phyloP scores from a whole-genome alignment of 495 filamentous ascomycete species.

The Sphaerosporella brunnea region DNA sequence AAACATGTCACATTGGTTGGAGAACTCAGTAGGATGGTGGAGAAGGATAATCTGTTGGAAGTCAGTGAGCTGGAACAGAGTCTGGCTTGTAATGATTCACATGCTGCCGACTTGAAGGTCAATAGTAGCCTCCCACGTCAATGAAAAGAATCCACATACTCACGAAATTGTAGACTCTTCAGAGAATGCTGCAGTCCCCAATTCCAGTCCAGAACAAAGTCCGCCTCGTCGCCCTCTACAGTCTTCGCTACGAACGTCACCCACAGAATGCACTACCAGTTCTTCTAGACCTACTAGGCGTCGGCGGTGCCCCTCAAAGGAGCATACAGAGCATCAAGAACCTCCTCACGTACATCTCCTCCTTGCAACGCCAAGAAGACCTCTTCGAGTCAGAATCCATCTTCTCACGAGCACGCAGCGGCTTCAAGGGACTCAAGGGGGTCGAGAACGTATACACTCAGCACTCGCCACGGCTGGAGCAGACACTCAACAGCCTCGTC shows the following conservation, averaged over 20 bases:
- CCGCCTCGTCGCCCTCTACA: slow-evolving; percentile 75
- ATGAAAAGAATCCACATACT: too few species aligned
- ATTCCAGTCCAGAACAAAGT: slow-evolving; percentile 64
- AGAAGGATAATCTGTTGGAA: slow-evolving; percentile 67
- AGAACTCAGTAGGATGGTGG: slow-evolving; percentile 75
- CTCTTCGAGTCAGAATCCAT: slow-evolving; percentile 83
- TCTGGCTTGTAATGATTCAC: slow-evolving; percentile 90
- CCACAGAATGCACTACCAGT: slow-evolving; percentile 61
- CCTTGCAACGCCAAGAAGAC: slow-evolving; percentile 33
- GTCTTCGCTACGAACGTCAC: slow-evolving; percentile 75
- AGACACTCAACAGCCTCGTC: slow-evolving; percentile 76
- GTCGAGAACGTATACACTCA: slow-evolving; percentile 99
- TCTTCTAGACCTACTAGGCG: slow-evolving; percentile 67
- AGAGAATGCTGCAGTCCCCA: slow-evolving; percentile 61
- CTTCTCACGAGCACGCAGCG: slow-evolving; percentile 71
- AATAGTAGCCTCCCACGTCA: too few species aligned
- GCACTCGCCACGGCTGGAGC: slow-evolving; percentile 75
- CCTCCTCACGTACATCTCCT: slow-evolving; percentile 13
- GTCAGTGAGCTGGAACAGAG: slow-evolving; percentile 94
- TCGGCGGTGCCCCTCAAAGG: slow-evolving; percentile 26
- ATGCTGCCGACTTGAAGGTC: slow-evolving; percentile 71
- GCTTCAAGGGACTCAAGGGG: slow-evolving; percentile 88
- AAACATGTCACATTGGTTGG: slow-evolving; percentile 94
- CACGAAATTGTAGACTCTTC: slow-evolving; percentile 62
- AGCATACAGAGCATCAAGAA: slow-evolving; percentile 32